These are phyloP conservation scores for Gossypium sturtianum DNA, from an alignment of 345 rosid species.

Conservation along the genomic window DNA sequence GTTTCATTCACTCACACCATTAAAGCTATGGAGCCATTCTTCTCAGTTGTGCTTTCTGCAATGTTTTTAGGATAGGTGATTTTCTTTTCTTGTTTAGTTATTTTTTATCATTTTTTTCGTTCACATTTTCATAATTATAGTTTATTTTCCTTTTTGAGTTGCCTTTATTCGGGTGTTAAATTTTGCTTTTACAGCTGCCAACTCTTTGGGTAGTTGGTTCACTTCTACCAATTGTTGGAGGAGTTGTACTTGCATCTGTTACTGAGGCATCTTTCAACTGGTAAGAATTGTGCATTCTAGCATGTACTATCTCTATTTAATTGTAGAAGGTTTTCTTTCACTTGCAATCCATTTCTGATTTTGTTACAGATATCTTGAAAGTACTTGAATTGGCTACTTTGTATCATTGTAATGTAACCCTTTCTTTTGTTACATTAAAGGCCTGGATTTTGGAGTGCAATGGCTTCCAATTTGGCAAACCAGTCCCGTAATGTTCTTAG, in stretches of 20 bases:
- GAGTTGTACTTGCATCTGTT: slow-evolving; percentile 88
- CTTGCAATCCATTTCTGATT: not conserved
- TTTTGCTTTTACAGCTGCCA: slow-evolving; percentile 47
- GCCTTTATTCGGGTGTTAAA: not conserved
- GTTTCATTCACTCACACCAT: too few species aligned
- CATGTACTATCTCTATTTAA: not conserved
- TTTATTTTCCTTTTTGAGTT: not conserved
- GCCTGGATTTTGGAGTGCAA: slow-evolving; percentile 90
- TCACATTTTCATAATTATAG: too few species aligned
- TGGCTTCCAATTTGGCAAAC: slow-evolving; percentile 85
- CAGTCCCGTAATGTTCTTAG: slow-evolving; percentile 89
- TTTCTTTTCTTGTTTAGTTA: too few species aligned
- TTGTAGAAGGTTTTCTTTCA: not conserved
- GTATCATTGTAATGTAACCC: not conserved
- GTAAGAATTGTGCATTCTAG: slow-evolving; percentile 29
- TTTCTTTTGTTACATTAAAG: slow-evolving; percentile 21
- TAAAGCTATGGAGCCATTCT: too few species aligned
- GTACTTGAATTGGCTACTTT: not conserved
- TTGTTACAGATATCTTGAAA: not conserved
- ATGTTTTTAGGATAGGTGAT: too few species aligned
- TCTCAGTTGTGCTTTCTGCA: too few species aligned
- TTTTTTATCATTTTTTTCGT: too few species aligned
- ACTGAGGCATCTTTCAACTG: slow-evolving; percentile 95
- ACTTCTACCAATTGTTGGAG: slow-evolving; percentile 87
- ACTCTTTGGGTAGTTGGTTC: slow-evolving; percentile 86